Conservation (phyloP, 768 basidiomycete species). For the Ramaria sp. region DNA sequence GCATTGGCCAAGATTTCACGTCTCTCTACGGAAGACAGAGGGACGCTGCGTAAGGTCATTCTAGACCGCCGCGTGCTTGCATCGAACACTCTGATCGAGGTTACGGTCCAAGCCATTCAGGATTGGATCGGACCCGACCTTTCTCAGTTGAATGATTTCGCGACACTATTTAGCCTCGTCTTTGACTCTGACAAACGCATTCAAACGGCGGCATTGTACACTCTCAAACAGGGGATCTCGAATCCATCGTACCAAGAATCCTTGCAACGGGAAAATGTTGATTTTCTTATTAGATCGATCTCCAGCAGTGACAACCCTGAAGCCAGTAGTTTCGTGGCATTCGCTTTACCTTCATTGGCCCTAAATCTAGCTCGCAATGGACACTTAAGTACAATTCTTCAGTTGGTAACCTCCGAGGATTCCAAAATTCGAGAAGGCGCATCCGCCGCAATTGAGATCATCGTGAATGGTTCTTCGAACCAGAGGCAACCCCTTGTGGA, state of each 20-base stretch:
- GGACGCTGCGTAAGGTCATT: slow-evolving; percentile 12
- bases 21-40: slow-evolving; percentile 11
- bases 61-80: slow-evolving; percentile 12
- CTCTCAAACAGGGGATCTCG: slow-evolving; percentile 11
- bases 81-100: slow-evolving; percentile 13
- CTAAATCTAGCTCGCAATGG: slow-evolving; percentile 12
- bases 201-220: slow-evolving; percentile 13
- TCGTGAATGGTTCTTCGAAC: slow-evolving; percentile 11
- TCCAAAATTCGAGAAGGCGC: slow-evolving; percentile 13
- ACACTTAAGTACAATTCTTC: slow-evolving; percentile 11
- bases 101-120: slow-evolving; percentile 11
- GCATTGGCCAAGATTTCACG: slow-evolving; percentile 13
- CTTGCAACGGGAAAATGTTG: slow-evolving; percentile 12
- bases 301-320: slow-evolving; percentile 12
- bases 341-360: slow-evolving; percentile 11
- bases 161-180: slow-evolving; percentile 11
- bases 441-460: slow-evolving; percentile 12
- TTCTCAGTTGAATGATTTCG: slow-evolving; percentile 12
- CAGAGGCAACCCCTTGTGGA: slow-evolving; percentile 12
- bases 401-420: slow-evolving; percentile 10
- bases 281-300: slow-evolving; percentile 12
- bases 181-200: slow-evolving; percentile 13
- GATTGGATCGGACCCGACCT: slow-evolving; percentile 17
- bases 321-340: slow-evolving; percentile 13
- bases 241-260: slow-evolving; percentile 13